Base-by-base conservation (phyloP, 148 eudicot species). In the Suaeda aralocaspica region DNA sequence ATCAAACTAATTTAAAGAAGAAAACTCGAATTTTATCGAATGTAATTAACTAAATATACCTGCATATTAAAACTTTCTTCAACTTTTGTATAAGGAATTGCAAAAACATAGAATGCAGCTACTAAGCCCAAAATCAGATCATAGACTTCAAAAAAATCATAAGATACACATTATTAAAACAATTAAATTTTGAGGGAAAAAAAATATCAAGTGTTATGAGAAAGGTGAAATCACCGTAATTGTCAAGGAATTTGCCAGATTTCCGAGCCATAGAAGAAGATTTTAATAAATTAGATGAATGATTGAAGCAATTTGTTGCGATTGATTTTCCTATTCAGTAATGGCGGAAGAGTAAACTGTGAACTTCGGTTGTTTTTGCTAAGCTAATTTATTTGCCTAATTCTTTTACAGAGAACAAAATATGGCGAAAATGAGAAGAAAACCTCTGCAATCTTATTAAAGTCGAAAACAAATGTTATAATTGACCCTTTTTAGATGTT, bases 21-120 rank as follows among this genome's bases (percentile, higher is more conserved):
- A 62, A 25, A 57, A n/a, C 7, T n/a, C 67, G 44, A 51, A 41
- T 57, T 64, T 75, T 29, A 41, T 42, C 24, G 1, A 67, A 41
- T 6, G n/a, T 18, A 4, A 22, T 29, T 53, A 2, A n/a, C n/a
- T 28, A 50, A n/a, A 9, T 51, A 3, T 58, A 94, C 97, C 99
- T 94, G 99, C 80, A 91, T 81, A 73, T 94, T 94, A 74, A 94
- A 94, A 84, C 99, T 94, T 71, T 94, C 99, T 87, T 94, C 99
- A 42, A 94, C 99, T 78, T 94, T 94, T n/a, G 99, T 94, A 68
- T 83, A 94, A 19, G 99, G 99, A 19, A 81, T 84, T 74, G 86
- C 76, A 68, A 94, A 80, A 5, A 94, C 91, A 72, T 91, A 94
- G 62, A 94, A 87, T 66, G 96, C 88, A 78, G 97, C 93, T 58